Evolutionary conservation across 306 rosid genomes (phyloP).

Genomic region (Cicer cuneatum): DNA sequence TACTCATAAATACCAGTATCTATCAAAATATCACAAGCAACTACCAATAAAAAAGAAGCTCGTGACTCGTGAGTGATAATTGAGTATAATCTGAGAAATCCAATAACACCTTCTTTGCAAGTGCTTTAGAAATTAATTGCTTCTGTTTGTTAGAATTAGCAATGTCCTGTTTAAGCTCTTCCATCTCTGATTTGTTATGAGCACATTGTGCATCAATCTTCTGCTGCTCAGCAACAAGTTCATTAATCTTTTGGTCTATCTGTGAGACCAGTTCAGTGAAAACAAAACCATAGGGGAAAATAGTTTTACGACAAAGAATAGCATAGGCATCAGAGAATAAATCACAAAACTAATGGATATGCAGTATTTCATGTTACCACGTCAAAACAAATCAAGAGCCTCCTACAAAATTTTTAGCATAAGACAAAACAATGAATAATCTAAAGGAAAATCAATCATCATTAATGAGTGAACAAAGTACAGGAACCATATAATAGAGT

Average conservation of each 20-base stretch:
- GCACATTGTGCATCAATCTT: conserved; percentile 78
- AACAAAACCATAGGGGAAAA: conserved; percentile 49
- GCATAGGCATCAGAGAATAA: conserved; percentile 24
- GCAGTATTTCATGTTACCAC: conserved; percentile 12
- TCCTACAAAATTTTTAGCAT: neutral
- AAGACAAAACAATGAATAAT: conserved; percentile 24
- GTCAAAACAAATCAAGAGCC: conserved; percentile 28
- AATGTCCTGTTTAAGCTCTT: conserved; percentile 88
- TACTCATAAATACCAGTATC: too few relatives aligned
- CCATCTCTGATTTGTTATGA: conserved; percentile 79
- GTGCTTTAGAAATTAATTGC: conserved; percentile 70
- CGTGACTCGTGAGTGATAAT: neutral
- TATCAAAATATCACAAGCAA: conserved; percentile 6
- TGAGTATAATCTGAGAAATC: conserved; percentile 11
- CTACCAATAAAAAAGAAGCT: conserved; percentile 14
- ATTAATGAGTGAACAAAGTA: neutral
- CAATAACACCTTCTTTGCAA: conserved; percentile 71
- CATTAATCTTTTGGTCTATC: conserved; percentile 83
- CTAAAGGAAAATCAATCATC: conserved; percentile 27
- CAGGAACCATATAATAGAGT: neutral
- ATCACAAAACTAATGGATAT: conserved; percentile 15
- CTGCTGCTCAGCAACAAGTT: conserved; percentile 93
- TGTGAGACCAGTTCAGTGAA: conserved; percentile 77
- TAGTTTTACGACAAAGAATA: conserved; percentile 34
- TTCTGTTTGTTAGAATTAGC: conserved; percentile 85